Conservation (phyloP, 805 yeast genomes). For the Kodamaea kaohsiungensis region DNA sequence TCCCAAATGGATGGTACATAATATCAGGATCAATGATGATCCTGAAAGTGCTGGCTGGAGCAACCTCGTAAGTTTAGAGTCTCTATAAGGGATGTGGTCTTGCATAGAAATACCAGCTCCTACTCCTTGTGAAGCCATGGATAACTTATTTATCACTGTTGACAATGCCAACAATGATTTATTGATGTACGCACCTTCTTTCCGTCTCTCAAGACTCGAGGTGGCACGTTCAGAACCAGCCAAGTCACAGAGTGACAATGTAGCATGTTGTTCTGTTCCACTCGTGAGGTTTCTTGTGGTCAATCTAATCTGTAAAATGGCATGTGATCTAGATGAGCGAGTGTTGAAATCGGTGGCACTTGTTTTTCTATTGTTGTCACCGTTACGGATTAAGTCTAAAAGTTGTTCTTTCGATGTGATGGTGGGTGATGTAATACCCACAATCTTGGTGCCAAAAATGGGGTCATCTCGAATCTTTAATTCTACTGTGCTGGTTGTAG, state of each 20-base stretch:
- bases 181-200: slow-evolving; percentile 92
- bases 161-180: slow-evolving; percentile 88
- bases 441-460: slow-evolving; percentile 66
- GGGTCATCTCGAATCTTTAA: slow-evolving; percentile 79
- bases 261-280: slow-evolving; percentile 48
- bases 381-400: slow-evolving; percentile 57
- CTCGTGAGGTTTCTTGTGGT: slow-evolving; percentile 42
- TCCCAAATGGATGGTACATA: slow-evolving; percentile 83
- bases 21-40: slow-evolving; percentile 74
- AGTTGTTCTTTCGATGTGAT: slow-evolving; percentile 63
- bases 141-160: slow-evolving; percentile 84
- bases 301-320: slow-evolving; percentile 73
- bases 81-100: slow-evolving; percentile 88
- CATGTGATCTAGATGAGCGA: slow-evolving; percentile 89
- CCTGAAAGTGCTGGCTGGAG: slow-evolving; percentile 93
- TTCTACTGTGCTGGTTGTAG: slow-evolving; percentile 42
- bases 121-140: slow-evolving; percentile 33
- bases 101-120: slow-evolving; percentile 22
- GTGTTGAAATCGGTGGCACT: slow-evolving; percentile 89
- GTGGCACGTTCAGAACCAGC: slow-evolving; percentile 93
- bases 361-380: slow-evolving; percentile 75
- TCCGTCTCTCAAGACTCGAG: slow-evolving; percentile 72
- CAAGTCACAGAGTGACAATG: slow-evolving; percentile 85
- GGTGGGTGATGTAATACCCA: slow-evolving; percentile 66
- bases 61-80: slow-evolving; percentile 85